phyloP scores from a whole-genome alignment of 2,329 filamentous ascomycete genomes.

The Knufia fluminis region DNA sequence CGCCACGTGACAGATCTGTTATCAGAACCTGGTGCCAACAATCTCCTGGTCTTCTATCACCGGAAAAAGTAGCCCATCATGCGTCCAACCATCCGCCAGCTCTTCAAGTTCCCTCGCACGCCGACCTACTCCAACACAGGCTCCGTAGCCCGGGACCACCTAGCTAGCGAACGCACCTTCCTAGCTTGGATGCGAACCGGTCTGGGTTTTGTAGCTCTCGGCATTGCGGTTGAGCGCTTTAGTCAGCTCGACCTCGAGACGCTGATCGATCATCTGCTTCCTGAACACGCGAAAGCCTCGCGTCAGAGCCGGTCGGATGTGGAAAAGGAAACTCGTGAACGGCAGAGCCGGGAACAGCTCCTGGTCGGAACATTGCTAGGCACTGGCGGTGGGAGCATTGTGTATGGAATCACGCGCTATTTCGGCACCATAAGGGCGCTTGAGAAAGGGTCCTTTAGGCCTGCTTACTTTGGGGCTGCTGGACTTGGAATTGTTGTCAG shows the following conservation, averaged over 20 bases:
- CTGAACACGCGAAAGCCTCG: constrained; percentile 13
- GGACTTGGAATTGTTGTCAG: not conserved
- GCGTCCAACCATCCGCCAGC: not conserved
- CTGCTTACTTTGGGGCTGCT: constrained; percentile 10
- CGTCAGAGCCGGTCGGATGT: constrained; percentile 14
- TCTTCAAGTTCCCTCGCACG: not conserved
- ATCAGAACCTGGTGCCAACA: too few relatives aligned
- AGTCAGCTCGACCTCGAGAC: constrained; percentile 36
- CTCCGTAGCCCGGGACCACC: constrained; percentile 43
- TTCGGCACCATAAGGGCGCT: constrained; percentile 37
- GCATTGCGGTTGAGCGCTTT: constrained; percentile 41
- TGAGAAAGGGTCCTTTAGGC: constrained; percentile 35
- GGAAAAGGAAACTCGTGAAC: not conserved
- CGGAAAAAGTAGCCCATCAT: too few relatives aligned
- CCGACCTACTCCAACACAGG: constrained; percentile 33
- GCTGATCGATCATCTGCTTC: constrained; percentile 21
- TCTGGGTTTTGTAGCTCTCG: constrained; percentile 44
- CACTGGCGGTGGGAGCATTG: constrained; percentile 38
- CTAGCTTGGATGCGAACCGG: constrained; percentile 45
- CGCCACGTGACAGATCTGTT: too few relatives aligned
- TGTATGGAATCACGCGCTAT: constrained; percentile 41
- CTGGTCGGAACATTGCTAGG: constrained; percentile 36
- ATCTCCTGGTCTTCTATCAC: not conserved
- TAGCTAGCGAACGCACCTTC: constrained; percentile 46
- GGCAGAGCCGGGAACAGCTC: constrained; percentile 23